Base-by-base conservation (phyloP, 2,329 filamentous ascomycete species). In the Verticillium nonalfalfae region DNA sequence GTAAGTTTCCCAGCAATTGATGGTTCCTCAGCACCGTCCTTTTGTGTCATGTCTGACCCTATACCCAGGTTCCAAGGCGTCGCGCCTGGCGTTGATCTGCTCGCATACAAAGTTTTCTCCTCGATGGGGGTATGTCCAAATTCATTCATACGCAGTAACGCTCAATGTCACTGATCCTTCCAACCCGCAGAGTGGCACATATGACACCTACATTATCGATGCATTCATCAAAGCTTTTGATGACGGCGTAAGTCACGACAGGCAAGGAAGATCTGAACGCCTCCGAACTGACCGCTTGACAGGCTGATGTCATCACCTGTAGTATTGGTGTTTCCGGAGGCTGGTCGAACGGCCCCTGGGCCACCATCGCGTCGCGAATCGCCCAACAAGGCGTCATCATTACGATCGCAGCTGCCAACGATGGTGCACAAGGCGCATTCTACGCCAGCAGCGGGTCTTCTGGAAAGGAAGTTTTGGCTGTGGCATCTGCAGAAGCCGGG, bases 31-130 rank as follows among this genome's bases (percentile, higher is more conserved):
- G 26, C 26, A 31, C 26, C 26, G 26, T 31, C 26, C 4, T 31
- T 31, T 31, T 31, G 5, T 31, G 21, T 31, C 26, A 31, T 31
- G 26, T 31, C 35, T 55, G 35, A 56, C 45, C 14, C 58, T 18
- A 62, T 57, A 0, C 67, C 26, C 26, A 78, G 68, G 72, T 75
- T 78, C 57, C 76, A 71, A 50, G 79, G 79, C 38, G 79, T 79
- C 61, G 78, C 78, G 0, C 79, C 78, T 5, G 75, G 78, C 62
- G 78, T 77, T 10, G 75, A 74, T 21, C 66, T 81, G 10, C 74
- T 78, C 14, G 71, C 75, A 10, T 81, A 78, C 67, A 76, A 78
- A 59, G 76, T 79, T 6, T 79, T 80, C 60, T 67, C 70, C 35
- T 67, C 70, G 36, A 36, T n/a, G 3, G 31, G 54, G 14, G 54